Evolutionary conservation across 208 protist genomes (phyloP), one percentile per base, ranked within the genome.

Genomic region (Kentomonas sorsogonicus): DNA sequence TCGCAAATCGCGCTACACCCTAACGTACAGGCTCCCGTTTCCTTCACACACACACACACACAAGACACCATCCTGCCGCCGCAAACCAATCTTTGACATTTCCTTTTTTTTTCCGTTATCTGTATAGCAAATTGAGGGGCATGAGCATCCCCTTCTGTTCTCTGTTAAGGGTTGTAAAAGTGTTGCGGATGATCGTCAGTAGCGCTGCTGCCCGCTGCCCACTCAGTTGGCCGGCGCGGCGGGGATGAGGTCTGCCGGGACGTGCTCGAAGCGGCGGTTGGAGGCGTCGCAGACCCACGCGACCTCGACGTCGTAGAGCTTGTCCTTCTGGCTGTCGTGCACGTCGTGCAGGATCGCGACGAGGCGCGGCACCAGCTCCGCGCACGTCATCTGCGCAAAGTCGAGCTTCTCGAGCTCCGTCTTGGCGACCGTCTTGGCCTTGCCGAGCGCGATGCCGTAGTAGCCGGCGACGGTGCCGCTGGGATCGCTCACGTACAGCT

Each of bases 391-490:
- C 40, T 79, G 89, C 10, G 55, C 40, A 40, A 99, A 95, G 55
- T 98, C 83, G 22, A 99, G 71, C 72, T 99, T 99, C 86, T 99
- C 98, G 13, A 99, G 64, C 77, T 99, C 97, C 26, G 96, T 98
- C 67, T 99, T 98, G n/a, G 97, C 97, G 9, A 97, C 82, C 40
- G 96, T 94, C 75, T 97, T 98, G 15, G 83, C 96, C 73, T 99
- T 99, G 18, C 98, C 98, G n/a, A 98, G 73, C 13, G 98, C 96
- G 44, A 91, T 73, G 16, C 83, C 98, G 67, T 92, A 97, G 82
- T 98, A 99, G 3, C 95, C 94, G 39, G 79, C 83, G n/a, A 91
- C 80, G 26, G 84, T 89, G 48, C 97, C 97, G 41, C 97, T 99
- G 9, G 98, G 98, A 62, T 99, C 98, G 55, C 98, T 86, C 53